These are phyloP conservation scores for Melastoma malabathricum DNA, from an alignment of 345 rosid genomes.

Conservation along the genomic window DNA sequence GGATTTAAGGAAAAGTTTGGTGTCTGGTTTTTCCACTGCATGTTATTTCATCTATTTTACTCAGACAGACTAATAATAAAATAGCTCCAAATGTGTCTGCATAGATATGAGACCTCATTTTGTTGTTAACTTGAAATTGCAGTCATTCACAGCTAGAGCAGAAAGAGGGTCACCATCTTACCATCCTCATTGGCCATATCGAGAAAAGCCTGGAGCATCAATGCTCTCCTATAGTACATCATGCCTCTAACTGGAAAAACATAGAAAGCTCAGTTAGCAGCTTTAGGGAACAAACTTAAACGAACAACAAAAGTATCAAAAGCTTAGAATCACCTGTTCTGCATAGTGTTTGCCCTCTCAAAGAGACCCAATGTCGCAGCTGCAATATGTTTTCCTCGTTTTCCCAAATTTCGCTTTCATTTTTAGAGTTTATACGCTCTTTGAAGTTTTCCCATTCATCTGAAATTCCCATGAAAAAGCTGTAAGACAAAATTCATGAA, in stretches of 20 bases:
- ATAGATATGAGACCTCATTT: no score
- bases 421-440: slow-evolving; percentile 69
- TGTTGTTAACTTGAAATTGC: no score
- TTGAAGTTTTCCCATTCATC: slow-evolving; percentile 97
- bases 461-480: slow-evolving; percentile 11
- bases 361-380: slow-evolving; percentile 94
- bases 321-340: slow-evolving; percentile 61
- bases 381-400: slow-evolving; percentile 89
- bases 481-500: not conserved
- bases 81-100: no score
- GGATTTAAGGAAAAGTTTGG: no score
- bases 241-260: slow-evolving; percentile 79
- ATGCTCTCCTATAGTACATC: slow-evolving; percentile 96
- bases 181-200: slow-evolving; percentile 91
- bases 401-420: slow-evolving; percentile 63
- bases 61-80: no score
- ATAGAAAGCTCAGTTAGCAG: slow-evolving; percentile 1
- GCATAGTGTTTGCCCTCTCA: slow-evolving; percentile 89
- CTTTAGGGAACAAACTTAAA: not conserved
- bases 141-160: no score
- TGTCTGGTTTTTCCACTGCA: no score
- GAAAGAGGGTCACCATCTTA: slow-evolving; percentile 12
- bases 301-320: not conserved
- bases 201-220: slow-evolving; percentile 96
- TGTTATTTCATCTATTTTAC: no score